phyloP scores from a whole-genome alignment of 495 filamentous ascomycete species.

The Pseudomonodictys pantanalensis region DNA sequence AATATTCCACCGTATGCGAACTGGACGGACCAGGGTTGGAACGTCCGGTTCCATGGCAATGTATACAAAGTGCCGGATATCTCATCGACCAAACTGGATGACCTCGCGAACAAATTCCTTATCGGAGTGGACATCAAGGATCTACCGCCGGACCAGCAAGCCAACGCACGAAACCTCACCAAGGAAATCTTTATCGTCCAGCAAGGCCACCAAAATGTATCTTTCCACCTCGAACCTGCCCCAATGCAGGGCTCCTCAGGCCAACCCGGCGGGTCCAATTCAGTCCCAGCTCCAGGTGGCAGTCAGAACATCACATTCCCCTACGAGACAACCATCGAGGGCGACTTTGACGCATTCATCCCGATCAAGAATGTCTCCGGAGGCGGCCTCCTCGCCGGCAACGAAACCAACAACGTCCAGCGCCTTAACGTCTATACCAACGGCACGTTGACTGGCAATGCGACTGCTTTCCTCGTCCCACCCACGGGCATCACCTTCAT shows the following conservation, averaged over 20 bases:
- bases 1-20: conserved; percentile 78
- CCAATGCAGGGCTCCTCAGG: conserved; percentile 48
- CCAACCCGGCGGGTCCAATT: conserved; percentile 53
- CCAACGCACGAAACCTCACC: conserved; percentile 70
- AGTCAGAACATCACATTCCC: conserved; percentile 55
- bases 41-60: conserved; percentile 71
- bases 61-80: conserved; percentile 75
- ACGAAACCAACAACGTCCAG: conserved; percentile 60
- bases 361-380: conserved; percentile 51
- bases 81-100: conserved; percentile 56
- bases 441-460: conserved; percentile 61
- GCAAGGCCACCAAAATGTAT: conserved; percentile 60
- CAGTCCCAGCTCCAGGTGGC: conserved; percentile 53
- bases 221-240: conserved; percentile 60
- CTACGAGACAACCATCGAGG: conserved; percentile 57
- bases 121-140: conserved; percentile 58
- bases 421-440: conserved; percentile 63
- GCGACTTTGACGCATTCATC: conserved; percentile 70
- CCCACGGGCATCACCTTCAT: conserved; percentile 63
- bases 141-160: conserved; percentile 57
- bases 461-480: conserved; percentile 73
- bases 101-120: conserved; percentile 68
- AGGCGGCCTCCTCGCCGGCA: conserved; percentile 55
- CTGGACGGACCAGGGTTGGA: conserved; percentile 75
- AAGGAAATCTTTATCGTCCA: conserved; percentile 69